Evolutionary conservation across 2,329 filamentous ascomycete genomes (phyloP), one percentile per base, ranked within the genome.

Genomic region (Aspergillus brasiliensis): DNA sequence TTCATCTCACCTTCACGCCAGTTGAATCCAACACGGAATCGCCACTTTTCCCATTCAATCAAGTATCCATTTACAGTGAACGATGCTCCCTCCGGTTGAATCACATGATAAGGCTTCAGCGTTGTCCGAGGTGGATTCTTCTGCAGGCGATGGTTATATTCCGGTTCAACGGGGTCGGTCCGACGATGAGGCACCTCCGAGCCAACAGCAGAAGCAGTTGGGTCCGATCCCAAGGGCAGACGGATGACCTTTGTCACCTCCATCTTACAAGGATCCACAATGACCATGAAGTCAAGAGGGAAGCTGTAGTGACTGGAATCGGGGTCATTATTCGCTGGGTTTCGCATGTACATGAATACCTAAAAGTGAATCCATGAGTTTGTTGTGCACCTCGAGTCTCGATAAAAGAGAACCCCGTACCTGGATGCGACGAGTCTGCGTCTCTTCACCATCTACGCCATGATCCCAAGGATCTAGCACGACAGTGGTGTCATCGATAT

Each of bases 301-400:
- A 84, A 85, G 5, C 84, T 83, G 64, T 86, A 86, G 70, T 83
- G 81, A 65, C 86, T 86, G 19, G 82, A 78, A 57, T 85, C 82
- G 3, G 17, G 27, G 6, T 31, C 42, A 11, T 56, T 34, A 3
- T 55, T 40, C 3, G 21, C 10, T 13, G 52, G 53, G 6, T 27
- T 37, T 8, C 31, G 31, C 48, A 60, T 40, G 5, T 57, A 60
- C 15, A 55, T 54, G 19, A 46, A 59, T 25, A 54, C 51, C 48
- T 57, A 21, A 11, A 15, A 40, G 7, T 47, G 44, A 13, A 34
- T 19, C n/a, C 11, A 7, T 28, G 8, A 28, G 27, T 4, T 28
- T 1, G 4, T 10, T 28, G 8, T 28, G 8, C 27, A 4, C 27
- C n/a, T n/a, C n/a, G n/a, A n/a, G 27, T 10, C 6, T 11, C 27